These are phyloP conservation scores for Cystobasidium tubakii DNA, from an alignment of 768 basidiomycete genomes.

Conservation along the genomic window DNA sequence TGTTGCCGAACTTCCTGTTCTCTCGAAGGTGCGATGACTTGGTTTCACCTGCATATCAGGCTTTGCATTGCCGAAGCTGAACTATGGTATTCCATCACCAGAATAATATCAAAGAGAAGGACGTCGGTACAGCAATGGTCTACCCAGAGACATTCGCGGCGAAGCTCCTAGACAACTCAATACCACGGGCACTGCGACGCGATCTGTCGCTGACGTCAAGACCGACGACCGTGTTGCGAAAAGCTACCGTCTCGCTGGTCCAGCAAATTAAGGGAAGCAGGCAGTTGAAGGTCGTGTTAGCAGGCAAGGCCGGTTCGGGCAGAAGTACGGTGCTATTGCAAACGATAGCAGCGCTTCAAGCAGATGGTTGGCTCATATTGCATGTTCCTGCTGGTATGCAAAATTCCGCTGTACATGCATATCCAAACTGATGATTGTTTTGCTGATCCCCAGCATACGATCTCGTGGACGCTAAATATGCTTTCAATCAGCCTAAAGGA, in stretches of 20 bases:
- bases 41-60: too few species aligned
- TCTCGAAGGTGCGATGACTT: neutral
- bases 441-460: constrained; percentile 15
- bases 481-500: constrained; percentile 4
- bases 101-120: neutral
- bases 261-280: neutral
- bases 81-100: neutral
- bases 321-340: constrained; percentile 16
- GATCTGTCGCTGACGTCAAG: neutral
- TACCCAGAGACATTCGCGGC: neutral
- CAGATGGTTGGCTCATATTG: constrained; percentile 4
- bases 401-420: neutral
- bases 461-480: constrained; percentile 7
- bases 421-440: too few species aligned
- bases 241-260: constrained; percentile 2
- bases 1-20: neutral
- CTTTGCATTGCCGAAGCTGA: neutral
- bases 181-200: neutral
- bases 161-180: neutral
- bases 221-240: constrained; percentile 19
- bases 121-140: constrained; percentile 19
- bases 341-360: constrained; percentile 13
- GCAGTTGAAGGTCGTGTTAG: constrained; percentile 6
- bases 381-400: constrained; percentile 20
- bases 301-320: constrained; percentile 14